A percentile compares a stretch with the other conserved stretches of the same genome.
Conservation (phyloP, 1,139 yeast species). For the Candida smagusa region DNA sequence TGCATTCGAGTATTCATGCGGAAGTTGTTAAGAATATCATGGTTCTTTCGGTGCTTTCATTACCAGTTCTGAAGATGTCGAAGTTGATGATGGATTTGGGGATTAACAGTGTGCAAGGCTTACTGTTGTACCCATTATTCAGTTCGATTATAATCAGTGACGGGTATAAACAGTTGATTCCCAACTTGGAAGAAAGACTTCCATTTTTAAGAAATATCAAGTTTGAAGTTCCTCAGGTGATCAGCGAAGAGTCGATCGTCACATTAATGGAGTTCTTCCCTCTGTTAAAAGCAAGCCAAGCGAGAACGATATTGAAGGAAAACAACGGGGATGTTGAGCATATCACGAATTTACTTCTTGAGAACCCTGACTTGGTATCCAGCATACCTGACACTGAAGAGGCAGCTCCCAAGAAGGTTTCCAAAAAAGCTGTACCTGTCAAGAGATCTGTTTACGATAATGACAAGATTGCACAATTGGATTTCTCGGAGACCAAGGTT, state of each 20-base stretch:
- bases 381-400: slow-evolving; percentile 12
- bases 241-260: slow-evolving; percentile 33
- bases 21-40: slow-evolving; percentile 44
- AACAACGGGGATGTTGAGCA: slow-evolving; percentile 53
- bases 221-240: slow-evolving; percentile 5
- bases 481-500: slow-evolving; percentile 14
- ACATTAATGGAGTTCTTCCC: slow-evolving; percentile 61
- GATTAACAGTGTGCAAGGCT: slow-evolving; percentile 35
- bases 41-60: slow-evolving; percentile 50
- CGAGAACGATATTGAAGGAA: slow-evolving; percentile 43
- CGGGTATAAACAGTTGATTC: slow-evolving; percentile 41
- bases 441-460: slow-evolving; percentile 26
- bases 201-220: slow-evolving; percentile 33
- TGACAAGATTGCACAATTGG: slow-evolving; percentile 26
- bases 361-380: slow-evolving; percentile 47
- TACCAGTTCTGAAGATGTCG: slow-evolving; percentile 44
- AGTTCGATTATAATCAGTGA: slow-evolving; percentile 50
- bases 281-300: slow-evolving; percentile 41
- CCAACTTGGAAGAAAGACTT: slow-evolving; percentile 47
- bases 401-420: slow-evolving; percentile 5
- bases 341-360: slow-evolving; percentile 60
- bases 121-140: slow-evolving; percentile 50
- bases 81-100: slow-evolving; percentile 43
- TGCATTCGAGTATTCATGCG: slow-evolving; percentile 55
- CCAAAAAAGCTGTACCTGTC: slow-evolving; percentile 2